These are phyloP conservation scores for Berberis vulgaris DNA, from an alignment of 164 flowering plant genomes.

Conservation along the genomic window DNA sequence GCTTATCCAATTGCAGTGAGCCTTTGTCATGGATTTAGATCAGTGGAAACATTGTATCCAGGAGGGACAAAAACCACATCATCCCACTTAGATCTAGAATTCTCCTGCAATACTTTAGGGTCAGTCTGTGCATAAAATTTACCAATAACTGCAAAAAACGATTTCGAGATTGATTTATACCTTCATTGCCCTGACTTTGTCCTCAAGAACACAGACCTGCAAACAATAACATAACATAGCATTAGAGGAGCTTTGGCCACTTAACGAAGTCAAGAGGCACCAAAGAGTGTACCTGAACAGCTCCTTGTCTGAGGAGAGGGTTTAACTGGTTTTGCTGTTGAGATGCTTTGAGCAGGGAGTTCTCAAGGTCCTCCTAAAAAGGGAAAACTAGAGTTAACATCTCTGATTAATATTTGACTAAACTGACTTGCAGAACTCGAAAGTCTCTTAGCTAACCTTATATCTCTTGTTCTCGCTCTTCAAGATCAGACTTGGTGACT, in stretches of 20 bases:
- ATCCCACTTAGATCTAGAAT: constrained; percentile 46
- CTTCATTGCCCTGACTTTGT: constrained; percentile 72
- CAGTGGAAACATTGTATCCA: constrained; percentile 69
- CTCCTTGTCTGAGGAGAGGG: constrained; percentile 61
- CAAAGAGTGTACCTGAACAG: constrained; percentile 48
- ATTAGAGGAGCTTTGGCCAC: neutral
- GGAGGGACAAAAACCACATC: constrained; percentile 91
- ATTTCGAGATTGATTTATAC: constrained; percentile 18
- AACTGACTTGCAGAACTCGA: neutral
- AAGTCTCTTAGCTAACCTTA: constrained; percentile 47
- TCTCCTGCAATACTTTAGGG: constrained; percentile 41
- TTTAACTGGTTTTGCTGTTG: constrained; percentile 40
- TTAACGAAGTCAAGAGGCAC: neutral
- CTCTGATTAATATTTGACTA: neutral
- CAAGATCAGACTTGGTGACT: constrained; percentile 79
- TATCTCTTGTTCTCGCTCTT: constrained; percentile 57
- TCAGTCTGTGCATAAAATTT: neutral
- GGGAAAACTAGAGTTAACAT: neutral
- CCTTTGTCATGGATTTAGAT: constrained; percentile 18
- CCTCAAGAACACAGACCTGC: constrained; percentile 78
- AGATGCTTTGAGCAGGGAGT: constrained; percentile 61
- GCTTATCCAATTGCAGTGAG: constrained; percentile 7
- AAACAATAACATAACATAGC: neutral
- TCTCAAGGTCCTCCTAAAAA: constrained; percentile 79
- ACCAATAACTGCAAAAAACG: neutral